Evolutionary conservation across 73 alveolate species (phyloP).

Genomic region (Halteria grandinella): DNA sequence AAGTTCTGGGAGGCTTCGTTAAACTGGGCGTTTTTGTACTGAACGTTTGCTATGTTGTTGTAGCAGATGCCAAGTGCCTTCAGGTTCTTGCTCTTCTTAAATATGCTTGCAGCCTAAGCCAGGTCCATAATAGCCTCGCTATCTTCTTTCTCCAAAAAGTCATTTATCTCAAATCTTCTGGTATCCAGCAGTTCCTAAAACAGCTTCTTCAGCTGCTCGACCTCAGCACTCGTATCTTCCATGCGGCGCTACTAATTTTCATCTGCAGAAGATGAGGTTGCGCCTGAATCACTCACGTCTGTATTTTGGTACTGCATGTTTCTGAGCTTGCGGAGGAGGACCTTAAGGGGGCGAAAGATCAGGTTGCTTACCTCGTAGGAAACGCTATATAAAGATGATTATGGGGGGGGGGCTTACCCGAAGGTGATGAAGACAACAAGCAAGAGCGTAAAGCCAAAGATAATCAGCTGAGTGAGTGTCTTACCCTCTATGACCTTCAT

Average conservation of each 20-base stretch:
- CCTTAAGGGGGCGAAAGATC: constrained; percentile 31
- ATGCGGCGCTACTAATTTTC: no score
- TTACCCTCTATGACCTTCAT: constrained; percentile 23
- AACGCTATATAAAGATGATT: constrained; percentile 5
- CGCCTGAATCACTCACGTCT: not conserved
- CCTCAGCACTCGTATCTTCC: no score
- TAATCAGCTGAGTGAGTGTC: not conserved
- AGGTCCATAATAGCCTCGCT: constrained; percentile 62
- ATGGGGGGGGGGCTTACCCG: no score
- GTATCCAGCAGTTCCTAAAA: constrained; percentile 40
- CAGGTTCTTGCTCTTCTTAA: constrained; percentile 45
- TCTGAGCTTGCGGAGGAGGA: constrained; percentile 12
- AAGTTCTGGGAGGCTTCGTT: constrained; percentile 63
- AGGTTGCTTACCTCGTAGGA: constrained; percentile 33
- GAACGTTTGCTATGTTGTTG: constrained; percentile 68
- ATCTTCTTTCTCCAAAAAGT: constrained; percentile 44
- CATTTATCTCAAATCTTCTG: constrained; percentile 51
- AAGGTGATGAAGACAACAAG: constrained; percentile 25
- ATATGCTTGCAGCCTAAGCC: constrained; percentile 60
- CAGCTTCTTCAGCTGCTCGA: constrained; percentile 14
- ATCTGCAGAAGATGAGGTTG: not conserved
- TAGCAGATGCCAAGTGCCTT: constrained; percentile 69
- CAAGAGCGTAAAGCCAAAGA: constrained; percentile 33
- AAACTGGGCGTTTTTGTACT: constrained; percentile 52
- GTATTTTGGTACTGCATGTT: constrained; percentile 3